phyloP scores from a whole-genome alignment of 2,329 filamentous ascomycete species.

The Fusarium sp. region DNA sequence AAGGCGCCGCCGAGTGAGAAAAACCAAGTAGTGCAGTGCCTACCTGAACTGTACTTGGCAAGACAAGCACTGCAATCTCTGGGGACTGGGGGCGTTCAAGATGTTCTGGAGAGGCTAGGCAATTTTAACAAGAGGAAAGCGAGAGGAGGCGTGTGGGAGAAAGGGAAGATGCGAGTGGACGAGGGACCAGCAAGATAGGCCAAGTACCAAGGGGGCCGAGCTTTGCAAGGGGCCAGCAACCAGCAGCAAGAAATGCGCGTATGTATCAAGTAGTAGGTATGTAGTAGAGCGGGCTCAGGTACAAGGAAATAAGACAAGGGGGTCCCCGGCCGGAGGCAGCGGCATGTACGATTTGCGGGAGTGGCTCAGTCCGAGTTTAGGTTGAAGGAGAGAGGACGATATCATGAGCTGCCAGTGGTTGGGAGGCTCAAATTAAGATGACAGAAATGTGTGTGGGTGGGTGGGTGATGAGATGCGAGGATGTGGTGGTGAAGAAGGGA shows the following conservation, averaged over 20 bases:
- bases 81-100: slow-evolving; percentile 29
- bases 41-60: slow-evolving; percentile 39
- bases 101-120: slow-evolving; percentile 35
- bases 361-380: slow-evolving; percentile 41
- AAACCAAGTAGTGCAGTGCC: slow-evolving; percentile 38
- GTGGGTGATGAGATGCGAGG: slow-evolving; percentile 12
- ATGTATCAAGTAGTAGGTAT: slow-evolving; percentile 29
- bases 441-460: slow-evolving; percentile 25
- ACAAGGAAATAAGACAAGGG: slow-evolving; percentile 40
- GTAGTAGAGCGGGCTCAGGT: slow-evolving; percentile 31
- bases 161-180: slow-evolving; percentile 39
- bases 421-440: slow-evolving; percentile 41
- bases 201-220: slow-evolving; percentile 32
- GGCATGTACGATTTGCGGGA: slow-evolving; percentile 46
- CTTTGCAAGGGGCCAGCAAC: slow-evolving; percentile 38
- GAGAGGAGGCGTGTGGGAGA: slow-evolving; percentile 40
- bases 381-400: slow-evolving; percentile 25
- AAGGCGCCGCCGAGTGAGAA: slow-evolving; percentile 41
- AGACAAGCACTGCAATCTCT: slow-evolving; percentile 42
- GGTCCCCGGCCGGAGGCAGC: slow-evolving; percentile 25
- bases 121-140: slow-evolving; percentile 35
- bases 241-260: slow-evolving; percentile 22
- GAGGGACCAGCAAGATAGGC: slow-evolving; percentile 30
- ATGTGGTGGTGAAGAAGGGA: slow-evolving; percentile 30
- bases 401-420: slow-evolving; percentile 43